A percentile compares a stretch with the other conserved stretches of the same genome.
phyloP scores from a whole-genome alignment of 345 rosid species.

The Stellera chamaejasme region DNA sequence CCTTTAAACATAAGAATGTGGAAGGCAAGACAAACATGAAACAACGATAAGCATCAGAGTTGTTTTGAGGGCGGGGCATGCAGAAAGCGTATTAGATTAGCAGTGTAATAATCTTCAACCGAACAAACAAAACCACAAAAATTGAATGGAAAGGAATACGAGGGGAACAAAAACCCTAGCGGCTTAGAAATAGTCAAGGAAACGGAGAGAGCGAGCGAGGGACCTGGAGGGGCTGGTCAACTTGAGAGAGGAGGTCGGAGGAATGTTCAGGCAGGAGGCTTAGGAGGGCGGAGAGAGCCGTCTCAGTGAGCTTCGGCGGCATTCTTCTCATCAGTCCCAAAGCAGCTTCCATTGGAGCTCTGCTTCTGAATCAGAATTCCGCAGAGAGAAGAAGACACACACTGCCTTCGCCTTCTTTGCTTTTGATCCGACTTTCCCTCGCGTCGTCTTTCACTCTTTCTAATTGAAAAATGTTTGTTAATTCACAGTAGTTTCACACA shows the following conservation, averaged over 20 bases:
- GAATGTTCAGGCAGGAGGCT: conserved; percentile 85
- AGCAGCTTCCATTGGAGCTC: conserved; percentile 68
- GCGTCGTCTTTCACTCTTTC: background rate
- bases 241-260: conserved; percentile 97
- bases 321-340: conserved; percentile 88
- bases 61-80: too few species aligned
- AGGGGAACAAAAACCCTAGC: background rate
- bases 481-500: too few species aligned
- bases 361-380: background rate
- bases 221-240: conserved; percentile 97
- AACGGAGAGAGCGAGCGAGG: conserved; percentile 1
- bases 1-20: too few species aligned
- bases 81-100: too few species aligned
- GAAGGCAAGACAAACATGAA: too few species aligned
- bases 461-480: too few species aligned
- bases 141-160: too few species aligned
- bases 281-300: conserved; percentile 89
- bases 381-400: background rate
- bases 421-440: conserved; percentile 34
- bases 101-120: too few species aligned
- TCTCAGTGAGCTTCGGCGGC: conserved; percentile 86
- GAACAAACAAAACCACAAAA: too few species aligned
- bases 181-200: background rate
- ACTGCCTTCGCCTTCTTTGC: background rate
- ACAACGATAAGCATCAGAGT: too few species aligned